These are phyloP conservation scores for Alternaria alternata DNA, from an alignment of 2,329 filamentous ascomycete genomes.

Conservation along the genomic window DNA sequence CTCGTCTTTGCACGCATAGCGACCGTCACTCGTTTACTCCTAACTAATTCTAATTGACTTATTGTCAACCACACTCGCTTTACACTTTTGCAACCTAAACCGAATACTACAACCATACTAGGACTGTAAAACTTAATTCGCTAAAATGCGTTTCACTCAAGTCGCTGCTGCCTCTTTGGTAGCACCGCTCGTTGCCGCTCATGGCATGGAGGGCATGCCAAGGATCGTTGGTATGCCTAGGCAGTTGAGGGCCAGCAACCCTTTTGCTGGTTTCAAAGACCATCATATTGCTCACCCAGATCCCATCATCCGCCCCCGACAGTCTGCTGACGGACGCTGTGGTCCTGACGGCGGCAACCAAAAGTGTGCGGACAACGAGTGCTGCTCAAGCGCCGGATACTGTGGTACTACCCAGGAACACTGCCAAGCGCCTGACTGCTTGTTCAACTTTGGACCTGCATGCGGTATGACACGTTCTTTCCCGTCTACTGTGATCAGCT, in stretches of 20 bases:
- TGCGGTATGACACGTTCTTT: background rate
- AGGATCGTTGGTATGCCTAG: slow-evolving; percentile 45
- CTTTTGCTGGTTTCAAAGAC: slow-evolving; percentile 28
- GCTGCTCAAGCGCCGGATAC: slow-evolving; percentile 53
- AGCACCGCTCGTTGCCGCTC: slow-evolving; percentile 43
- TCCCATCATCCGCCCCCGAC: slow-evolving; percentile 35
- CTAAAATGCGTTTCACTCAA: slow-evolving; percentile 44
- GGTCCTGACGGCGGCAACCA: slow-evolving; percentile 27
- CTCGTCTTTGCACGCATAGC: slow-evolving; percentile 25
- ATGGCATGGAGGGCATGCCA: slow-evolving; percentile 38
- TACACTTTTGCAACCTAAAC: background rate
- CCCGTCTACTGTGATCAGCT: background rate
- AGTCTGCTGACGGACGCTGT: slow-evolving; percentile 38
- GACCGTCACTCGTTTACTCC: slow-evolving; percentile 37
- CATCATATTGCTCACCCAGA: slow-evolving; percentile 25
- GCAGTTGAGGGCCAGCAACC: slow-evolving; percentile 42
- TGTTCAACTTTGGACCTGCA: slow-evolving; percentile 65
- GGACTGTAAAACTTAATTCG: background rate
- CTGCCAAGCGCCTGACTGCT: slow-evolving; percentile 68
- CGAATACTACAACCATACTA: slow-evolving; percentile 4
- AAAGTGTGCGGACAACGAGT: slow-evolving; percentile 43
- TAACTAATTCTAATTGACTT: slow-evolving; percentile 26
- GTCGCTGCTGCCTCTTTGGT: slow-evolving; percentile 40
- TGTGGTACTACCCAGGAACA: slow-evolving; percentile 64
- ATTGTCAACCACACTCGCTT: slow-evolving; percentile 28